Percentiles rank a stretch among this genome's conserved stretches.
These are phyloP conservation scores for Tolypocladium tundrense DNA, from an alignment of 2,329 filamentous ascomycete species.

Conservation along the genomic window DNA sequence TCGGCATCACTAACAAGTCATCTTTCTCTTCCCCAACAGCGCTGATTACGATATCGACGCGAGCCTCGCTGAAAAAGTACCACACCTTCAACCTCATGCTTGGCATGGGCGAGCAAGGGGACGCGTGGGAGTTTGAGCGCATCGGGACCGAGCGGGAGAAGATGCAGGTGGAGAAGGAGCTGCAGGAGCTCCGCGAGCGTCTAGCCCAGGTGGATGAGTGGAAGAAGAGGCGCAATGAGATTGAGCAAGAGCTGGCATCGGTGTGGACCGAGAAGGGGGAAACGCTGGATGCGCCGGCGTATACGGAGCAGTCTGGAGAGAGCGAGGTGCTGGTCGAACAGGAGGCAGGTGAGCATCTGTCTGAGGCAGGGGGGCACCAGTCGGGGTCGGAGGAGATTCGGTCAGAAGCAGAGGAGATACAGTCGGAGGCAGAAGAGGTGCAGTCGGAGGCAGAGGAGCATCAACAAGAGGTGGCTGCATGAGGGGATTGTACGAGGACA, in stretches of 20 bases:
- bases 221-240: constrained; percentile 68
- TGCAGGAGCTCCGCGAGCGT: constrained; percentile 72
- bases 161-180: constrained; percentile 82
- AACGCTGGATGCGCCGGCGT: constrained; percentile 36
- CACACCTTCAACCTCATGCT: constrained; percentile 86
- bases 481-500: not conserved
- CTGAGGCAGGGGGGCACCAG: constrained; percentile 1
- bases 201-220: constrained; percentile 74
- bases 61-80: constrained; percentile 89
- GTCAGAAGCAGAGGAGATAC: not conserved
- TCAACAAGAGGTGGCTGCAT: not conserved
- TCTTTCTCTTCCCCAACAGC: constrained; percentile 37
- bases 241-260: constrained; percentile 67
- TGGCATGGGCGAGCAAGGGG: constrained; percentile 68
- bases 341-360: not conserved
- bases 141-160: constrained; percentile 94
- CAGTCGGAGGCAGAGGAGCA: not conserved
- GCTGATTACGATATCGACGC: constrained; percentile 89
- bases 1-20: constrained; percentile 5
- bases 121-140: constrained; percentile 84
- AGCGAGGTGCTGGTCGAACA: not conserved
- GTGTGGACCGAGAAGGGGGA: constrained; percentile 49
- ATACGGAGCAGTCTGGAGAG: constrained; percentile 13
- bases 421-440: constrained; percentile 2
- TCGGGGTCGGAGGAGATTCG: not conserved